Evolutionary conservation across 768 basidiomycete genomes (phyloP).

Genomic region (Clitopilus passeckerianus): DNA sequence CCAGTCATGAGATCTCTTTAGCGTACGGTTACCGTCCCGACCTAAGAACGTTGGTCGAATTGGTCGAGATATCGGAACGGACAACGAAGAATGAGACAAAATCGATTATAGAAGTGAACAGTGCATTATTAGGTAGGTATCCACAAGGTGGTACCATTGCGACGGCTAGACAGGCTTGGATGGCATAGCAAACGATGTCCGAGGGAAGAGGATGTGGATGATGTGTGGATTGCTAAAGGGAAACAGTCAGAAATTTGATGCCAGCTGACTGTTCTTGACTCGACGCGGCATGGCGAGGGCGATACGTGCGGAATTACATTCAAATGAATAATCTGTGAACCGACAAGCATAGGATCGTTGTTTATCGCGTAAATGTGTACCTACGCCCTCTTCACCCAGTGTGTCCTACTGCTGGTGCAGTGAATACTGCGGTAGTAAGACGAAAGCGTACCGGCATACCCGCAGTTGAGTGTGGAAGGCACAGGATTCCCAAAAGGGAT

Average conservation of each 20-base stretch:
- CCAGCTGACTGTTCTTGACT: neutral
- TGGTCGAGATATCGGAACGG: neutral
- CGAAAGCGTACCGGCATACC: neutral
- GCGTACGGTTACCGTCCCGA: neutral
- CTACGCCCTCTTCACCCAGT: neutral
- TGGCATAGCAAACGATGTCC: neutral
- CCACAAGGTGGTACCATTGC: neutral
- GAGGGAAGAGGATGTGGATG: neutral
- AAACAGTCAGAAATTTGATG: neutral
- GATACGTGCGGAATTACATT: neutral
- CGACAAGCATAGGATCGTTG: neutral
- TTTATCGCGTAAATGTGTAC: neutral
- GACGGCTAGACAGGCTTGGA: neutral
- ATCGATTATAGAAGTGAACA: neutral
- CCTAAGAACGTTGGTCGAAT: neutral
- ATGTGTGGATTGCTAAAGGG: slow-evolving; percentile 1
- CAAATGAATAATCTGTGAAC: neutral
- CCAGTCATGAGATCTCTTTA: neutral
- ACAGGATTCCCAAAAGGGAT: neutral
- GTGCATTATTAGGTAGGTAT: neutral
- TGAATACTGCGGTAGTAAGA: neutral
- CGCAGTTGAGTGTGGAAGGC: neutral
- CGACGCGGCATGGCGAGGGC: neutral
- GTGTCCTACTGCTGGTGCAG: neutral
- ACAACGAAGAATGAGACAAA: neutral